A percentile compares a stretch with the other conserved stretches of the same genome.
Conservation (phyloP, 2,329 filamentous ascomycete species). For the Fusarium sp. region DNA sequence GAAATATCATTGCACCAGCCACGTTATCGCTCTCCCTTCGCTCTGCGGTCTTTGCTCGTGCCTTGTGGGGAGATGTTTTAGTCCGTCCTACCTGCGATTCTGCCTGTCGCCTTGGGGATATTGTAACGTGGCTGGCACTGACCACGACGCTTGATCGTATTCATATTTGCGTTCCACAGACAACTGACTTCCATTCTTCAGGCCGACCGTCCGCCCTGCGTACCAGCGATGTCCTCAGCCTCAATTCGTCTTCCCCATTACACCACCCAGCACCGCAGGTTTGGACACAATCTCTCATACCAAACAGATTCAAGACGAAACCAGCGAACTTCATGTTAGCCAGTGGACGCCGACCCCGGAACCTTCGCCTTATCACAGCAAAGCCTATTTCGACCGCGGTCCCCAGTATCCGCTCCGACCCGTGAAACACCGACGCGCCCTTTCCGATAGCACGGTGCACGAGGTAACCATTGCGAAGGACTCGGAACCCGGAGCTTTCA, state of each 20-base stretch:
- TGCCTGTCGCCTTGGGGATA: slow-evolving; percentile 29
- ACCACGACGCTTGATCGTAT: slow-evolving; percentile 31
- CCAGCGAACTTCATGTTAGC: slow-evolving; percentile 49
- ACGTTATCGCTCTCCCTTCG: slow-evolving; percentile 36
- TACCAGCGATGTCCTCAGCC: slow-evolving; percentile 73
- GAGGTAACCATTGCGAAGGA: slow-evolving; percentile 68
- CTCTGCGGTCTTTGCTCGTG: slow-evolving; percentile 22
- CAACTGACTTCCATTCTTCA: slow-evolving; percentile 52
- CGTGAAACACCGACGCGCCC: slow-evolving; percentile 69
- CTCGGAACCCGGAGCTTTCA: slow-evolving; percentile 77
- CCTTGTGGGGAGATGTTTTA: slow-evolving; percentile 38
- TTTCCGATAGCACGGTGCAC: slow-evolving; percentile 83
- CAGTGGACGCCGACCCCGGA: slow-evolving; percentile 61
- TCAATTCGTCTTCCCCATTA: slow-evolving; percentile 70
- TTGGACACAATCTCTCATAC: slow-evolving; percentile 61
- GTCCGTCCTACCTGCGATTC: slow-evolving; percentile 27
- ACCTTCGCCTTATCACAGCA: slow-evolving; percentile 55
- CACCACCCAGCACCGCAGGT: slow-evolving; percentile 70
- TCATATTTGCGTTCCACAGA: slow-evolving; percentile 32
- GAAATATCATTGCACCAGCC: slow-evolving; percentile 32
- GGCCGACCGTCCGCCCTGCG: slow-evolving; percentile 72
- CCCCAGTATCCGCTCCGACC: slow-evolving; percentile 41
- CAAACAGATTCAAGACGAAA: slow-evolving; percentile 44
- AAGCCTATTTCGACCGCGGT: slow-evolving; percentile 50
- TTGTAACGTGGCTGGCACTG: slow-evolving; percentile 26